Conservation (phyloP, 768 basidiomycete genomes). For the Tulasnella sp. region DNA sequence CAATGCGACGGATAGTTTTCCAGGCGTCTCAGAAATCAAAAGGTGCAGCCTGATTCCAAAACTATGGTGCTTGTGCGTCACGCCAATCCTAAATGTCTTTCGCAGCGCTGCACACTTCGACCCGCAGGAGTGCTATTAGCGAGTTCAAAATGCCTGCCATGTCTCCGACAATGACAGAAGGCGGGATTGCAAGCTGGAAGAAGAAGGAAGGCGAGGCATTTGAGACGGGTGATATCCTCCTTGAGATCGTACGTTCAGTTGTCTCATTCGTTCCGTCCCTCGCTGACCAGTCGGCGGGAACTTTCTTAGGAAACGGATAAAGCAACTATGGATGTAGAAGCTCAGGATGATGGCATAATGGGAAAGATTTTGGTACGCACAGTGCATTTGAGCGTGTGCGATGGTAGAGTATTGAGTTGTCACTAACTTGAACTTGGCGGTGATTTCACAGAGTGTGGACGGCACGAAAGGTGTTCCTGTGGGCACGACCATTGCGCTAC, state of each 20-base stretch:
- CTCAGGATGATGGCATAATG: conserved; percentile 90
- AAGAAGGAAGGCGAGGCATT: conserved; percentile 75
- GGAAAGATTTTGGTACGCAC: conserved; percentile 85
- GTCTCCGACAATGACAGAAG: conserved; percentile 96
- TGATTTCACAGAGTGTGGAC: conserved; percentile 43
- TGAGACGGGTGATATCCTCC: conserved; percentile 66
- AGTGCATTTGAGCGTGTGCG: neutral
- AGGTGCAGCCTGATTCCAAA: neutral
- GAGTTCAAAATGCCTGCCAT: conserved; percentile 89
- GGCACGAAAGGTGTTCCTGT: conserved; percentile 79
- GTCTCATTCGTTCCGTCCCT: neutral
- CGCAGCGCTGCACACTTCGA: conserved; percentile 45
- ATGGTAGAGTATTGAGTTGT: neutral
- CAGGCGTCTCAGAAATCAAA: neutral
- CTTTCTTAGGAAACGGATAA: conserved; percentile 74
- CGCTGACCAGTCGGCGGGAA: neutral
- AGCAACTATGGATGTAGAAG: conserved; percentile 96
- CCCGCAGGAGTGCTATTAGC: conserved; percentile 48
- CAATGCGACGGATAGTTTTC: neutral
- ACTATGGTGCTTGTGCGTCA: neutral
- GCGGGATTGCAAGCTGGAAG: conserved; percentile 86
- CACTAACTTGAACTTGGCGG: neutral
- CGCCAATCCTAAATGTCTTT: neutral
- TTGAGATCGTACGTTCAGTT: conserved; percentile 65
- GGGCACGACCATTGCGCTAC: conserved; percentile 79